Conservation (phyloP, 176 grass and related monocot genomes). For the Avena sativa region DNA sequence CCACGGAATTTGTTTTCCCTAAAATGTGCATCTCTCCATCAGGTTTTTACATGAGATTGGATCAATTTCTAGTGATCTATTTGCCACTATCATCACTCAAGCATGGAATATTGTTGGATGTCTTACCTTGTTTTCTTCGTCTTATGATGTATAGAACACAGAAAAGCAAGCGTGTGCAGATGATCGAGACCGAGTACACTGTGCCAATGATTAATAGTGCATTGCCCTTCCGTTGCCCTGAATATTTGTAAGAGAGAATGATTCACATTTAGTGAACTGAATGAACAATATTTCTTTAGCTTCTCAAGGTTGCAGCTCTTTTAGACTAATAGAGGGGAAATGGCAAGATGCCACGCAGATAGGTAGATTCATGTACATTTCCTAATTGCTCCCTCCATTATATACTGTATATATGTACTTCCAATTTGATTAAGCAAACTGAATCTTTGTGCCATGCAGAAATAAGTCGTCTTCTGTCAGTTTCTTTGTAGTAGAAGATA, state of each 20-base stretch:
- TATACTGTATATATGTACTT: neutral
- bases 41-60: constrained; percentile 15
- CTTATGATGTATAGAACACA: constrained; percentile 39
- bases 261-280: neutral
- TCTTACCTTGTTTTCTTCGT: constrained; percentile 35
- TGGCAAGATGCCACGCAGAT: neutral
- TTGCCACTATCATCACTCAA: neutral
- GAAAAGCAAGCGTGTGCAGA: constrained; percentile 48
- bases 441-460: neutral
- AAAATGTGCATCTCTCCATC: constrained; percentile 32
- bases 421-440: constrained; percentile 2
- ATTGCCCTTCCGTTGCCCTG: constrained; percentile 44
- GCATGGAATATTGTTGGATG: neutral
- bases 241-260: constrained; percentile 7
- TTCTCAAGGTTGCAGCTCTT: neutral
- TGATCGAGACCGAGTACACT: constrained; percentile 22
- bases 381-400: neutral
- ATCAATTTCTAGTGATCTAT: neutral
- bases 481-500: neutral
- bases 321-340: neutral
- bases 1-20: constrained; percentile 29
- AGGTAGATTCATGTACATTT: neutral
- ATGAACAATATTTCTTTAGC: neutral
- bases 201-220: constrained; percentile 38
- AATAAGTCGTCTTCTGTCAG: neutral